A percentile compares a stretch with the other conserved stretches of the same genome.
Evolutionary conservation across 2,329 filamentous ascomycete genomes (phyloP).

Genomic region (Penicillium corylophilum): DNA sequence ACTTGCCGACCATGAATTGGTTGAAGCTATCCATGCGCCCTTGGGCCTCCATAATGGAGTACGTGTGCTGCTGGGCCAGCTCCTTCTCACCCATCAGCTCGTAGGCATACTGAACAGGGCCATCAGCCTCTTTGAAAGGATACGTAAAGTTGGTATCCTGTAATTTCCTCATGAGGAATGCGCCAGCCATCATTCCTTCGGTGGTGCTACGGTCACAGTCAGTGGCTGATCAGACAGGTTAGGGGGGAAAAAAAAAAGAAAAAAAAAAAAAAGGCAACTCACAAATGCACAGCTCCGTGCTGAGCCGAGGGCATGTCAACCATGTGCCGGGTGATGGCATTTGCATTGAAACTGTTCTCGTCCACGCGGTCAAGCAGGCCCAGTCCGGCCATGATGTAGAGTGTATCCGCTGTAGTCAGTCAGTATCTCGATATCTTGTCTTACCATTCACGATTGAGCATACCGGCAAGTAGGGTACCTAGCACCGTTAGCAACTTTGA

Average conservation of each 20-base stretch:
- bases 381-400: constrained; percentile 39
- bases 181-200: constrained; percentile 35
- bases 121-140: constrained; percentile 35
- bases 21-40: constrained; percentile 43
- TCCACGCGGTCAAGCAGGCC: constrained; percentile 34
- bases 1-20: constrained; percentile 42
- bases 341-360: constrained; percentile 33
- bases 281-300: constrained; percentile 42
- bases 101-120: constrained; percentile 37
- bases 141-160: constrained; percentile 35
- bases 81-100: constrained; percentile 30
- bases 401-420: constrained; percentile 33
- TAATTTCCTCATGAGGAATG: constrained; percentile 38
- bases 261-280: not conserved
- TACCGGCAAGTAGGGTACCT: constrained; percentile 5
- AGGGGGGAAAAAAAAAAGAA: not conserved
- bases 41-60: constrained; percentile 37
- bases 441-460: not conserved
- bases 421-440: not conserved
- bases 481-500: not conserved
- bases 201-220: constrained; percentile 29
- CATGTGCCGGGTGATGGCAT: constrained; percentile 37
- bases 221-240: not conserved
- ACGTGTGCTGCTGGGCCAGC: constrained; percentile 34
- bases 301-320: constrained; percentile 34